Conservation (phyloP, 139 green algal genomes). For the Dunaliella primolecta region DNA sequence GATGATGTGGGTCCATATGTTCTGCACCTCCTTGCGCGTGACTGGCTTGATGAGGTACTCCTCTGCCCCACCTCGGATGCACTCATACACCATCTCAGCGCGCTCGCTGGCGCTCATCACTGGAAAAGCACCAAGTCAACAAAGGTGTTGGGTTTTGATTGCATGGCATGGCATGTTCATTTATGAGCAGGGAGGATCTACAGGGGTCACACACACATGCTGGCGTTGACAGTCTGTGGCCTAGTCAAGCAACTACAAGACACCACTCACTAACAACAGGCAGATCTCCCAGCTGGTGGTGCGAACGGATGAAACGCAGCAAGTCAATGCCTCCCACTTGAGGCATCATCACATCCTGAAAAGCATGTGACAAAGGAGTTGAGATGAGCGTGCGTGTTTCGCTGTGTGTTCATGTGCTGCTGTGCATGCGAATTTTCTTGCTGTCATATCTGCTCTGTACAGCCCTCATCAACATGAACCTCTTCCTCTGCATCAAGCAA, state of each 20-base stretch:
- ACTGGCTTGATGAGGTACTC: conserved; percentile 94
- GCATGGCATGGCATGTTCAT: no score
- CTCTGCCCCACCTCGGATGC: conserved; percentile 78
- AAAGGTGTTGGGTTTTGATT: no score
- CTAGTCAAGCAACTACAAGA: no score
- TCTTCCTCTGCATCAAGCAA: no score
- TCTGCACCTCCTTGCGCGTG: conserved; percentile 84
- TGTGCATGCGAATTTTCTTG: neutral
- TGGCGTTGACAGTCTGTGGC: no score
- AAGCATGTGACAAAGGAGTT: no score
- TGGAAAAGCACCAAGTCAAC: conserved; percentile 23
- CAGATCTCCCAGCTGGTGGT: conserved; percentile 58
- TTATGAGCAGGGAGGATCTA: no score
- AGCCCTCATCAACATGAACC: no score
- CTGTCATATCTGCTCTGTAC: neutral
- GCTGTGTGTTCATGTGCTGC: neutral
- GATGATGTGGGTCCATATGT: conserved; percentile 89
- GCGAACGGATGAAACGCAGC: conserved; percentile 66
- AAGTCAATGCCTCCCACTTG: conserved; percentile 81
- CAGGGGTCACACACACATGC: no score
- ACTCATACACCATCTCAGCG: conserved; percentile 76
- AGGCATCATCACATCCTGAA: conserved; percentile 93
- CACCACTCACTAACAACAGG: conserved; percentile 87
- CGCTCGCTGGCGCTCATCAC: conserved; percentile 89
- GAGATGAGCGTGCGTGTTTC: neutral